A percentile compares a stretch with the other conserved stretches of the same genome.
Evolutionary conservation across 2,329 filamentous ascomycete genomes (phyloP).

Genomic region (Colletotrichum sp.): DNA sequence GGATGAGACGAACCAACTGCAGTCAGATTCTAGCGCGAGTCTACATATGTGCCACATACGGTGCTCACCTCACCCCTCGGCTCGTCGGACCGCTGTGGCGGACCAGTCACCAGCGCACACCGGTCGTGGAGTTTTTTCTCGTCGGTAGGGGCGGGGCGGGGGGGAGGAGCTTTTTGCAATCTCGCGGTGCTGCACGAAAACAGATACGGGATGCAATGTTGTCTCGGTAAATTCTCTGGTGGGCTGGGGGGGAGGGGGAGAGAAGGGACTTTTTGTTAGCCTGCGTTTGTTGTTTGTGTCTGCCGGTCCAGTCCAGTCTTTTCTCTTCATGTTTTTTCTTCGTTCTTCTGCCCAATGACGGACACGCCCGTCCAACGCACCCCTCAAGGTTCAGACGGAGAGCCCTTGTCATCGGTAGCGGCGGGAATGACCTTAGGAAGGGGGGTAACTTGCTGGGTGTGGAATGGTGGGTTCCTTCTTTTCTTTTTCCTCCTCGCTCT

Average conservation of each 20-base stretch:
- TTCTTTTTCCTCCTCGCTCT: background rate
- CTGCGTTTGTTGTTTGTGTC: background rate
- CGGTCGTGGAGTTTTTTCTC: background rate
- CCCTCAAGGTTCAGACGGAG: background rate
- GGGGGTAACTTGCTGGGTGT: background rate
- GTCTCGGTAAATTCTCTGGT: background rate
- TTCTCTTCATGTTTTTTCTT: background rate
- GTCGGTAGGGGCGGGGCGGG: background rate
- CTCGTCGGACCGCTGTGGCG: background rate
- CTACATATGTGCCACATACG: background rate
- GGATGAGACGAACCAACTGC: background rate
- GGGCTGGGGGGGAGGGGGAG: background rate
- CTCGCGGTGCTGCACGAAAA: constrained; percentile 1
- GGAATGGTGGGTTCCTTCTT: background rate
- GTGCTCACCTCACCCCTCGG: background rate
- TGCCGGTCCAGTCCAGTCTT: background rate
- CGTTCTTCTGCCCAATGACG: background rate
- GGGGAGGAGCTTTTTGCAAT: background rate
- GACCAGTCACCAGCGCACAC: background rate
- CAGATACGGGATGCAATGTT: constrained; percentile 5
- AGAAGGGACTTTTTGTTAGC: background rate
- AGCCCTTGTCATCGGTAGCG: background rate
- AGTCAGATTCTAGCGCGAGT: background rate
- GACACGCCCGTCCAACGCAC: background rate
- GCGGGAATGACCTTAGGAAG: background rate